These are phyloP conservation scores for Dacryopinax spathularia DNA, from an alignment of 768 basidiomycete genomes.

Conservation along the genomic window DNA sequence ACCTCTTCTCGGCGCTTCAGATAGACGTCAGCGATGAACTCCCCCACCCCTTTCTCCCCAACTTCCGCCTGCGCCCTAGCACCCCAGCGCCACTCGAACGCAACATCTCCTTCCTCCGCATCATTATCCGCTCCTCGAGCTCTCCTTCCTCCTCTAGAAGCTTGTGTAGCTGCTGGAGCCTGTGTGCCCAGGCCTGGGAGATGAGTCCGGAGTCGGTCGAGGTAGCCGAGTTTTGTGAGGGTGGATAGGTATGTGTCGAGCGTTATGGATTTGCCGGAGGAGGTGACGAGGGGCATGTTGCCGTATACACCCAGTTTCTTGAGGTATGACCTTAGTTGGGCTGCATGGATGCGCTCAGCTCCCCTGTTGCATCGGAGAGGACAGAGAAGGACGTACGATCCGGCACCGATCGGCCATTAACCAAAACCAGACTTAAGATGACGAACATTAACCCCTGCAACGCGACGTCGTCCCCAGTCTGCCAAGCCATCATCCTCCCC, in stretches of 20 bases:
- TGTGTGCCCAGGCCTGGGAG: background rate
- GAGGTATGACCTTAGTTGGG: slow-evolving; percentile 55
- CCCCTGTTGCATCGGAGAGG: background rate
- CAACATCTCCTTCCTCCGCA: slow-evolving; percentile 27
- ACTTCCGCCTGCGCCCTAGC: slow-evolving; percentile 65
- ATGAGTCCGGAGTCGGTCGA: slow-evolving; percentile 39
- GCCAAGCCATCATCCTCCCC: slow-evolving; percentile 66
- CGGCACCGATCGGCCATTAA: slow-evolving; percentile 53
- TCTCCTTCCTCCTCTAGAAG: slow-evolving; percentile 4
- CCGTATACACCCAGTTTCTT: slow-evolving; percentile 51
- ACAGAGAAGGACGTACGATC: slow-evolving; percentile 44
- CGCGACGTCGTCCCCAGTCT: slow-evolving; percentile 46
- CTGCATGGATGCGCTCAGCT: slow-evolving; percentile 27
- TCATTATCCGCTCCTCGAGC: slow-evolving; percentile 13
- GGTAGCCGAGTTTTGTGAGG: slow-evolving; percentile 57
- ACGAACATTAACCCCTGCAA: slow-evolving; percentile 61
- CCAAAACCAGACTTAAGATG: slow-evolving; percentile 72
- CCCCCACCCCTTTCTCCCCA: slow-evolving; percentile 58
- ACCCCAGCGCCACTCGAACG: slow-evolving; percentile 79
- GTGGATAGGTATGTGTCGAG: slow-evolving; percentile 52
- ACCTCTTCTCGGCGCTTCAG: slow-evolving; percentile 25
- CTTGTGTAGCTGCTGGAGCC: slow-evolving; percentile 31
- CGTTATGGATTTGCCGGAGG: slow-evolving; percentile 35
- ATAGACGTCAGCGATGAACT: slow-evolving; percentile 48
- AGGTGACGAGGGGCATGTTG: slow-evolving; percentile 35